Base-by-base conservation (phyloP, 495 filamentous ascomycete species). In the Penicillium ucsense region DNA sequence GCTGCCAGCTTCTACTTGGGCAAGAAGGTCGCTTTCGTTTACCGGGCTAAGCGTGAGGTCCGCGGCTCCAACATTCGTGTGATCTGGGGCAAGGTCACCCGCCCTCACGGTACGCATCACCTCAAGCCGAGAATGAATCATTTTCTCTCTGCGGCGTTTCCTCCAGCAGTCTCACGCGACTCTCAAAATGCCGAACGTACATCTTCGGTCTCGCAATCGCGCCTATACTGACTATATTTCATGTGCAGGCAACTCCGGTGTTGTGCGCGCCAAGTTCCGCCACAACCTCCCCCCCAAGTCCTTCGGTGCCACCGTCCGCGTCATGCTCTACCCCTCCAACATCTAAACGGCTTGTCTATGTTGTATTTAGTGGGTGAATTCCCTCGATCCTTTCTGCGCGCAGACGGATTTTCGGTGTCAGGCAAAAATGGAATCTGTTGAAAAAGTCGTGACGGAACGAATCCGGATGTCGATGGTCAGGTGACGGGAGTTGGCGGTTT, bases 1-100 rank as follows among this genome's bases (percentile, higher is more conserved):
- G 88, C 84, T 63, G 92, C 92, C 66, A 83, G 78, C 70, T 91
- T 90, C 79, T 90, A 89, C 75, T 75, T 86, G 45, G 91, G 92
- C 77, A 96, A 98, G 82, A 88, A 85, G 73, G 80, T 95, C 65
- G 91, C 91, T 60, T 97, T 88, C 70, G 89, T 98, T 70, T 97
- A 97, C 78, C 86, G 89, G 56, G 92, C 83, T 51, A 82, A 86
- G 75, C 84, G 80, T 73, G 89, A 94, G 77, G 76, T 90, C 59
- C 87, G 88, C 60, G 92, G 92, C 65, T 88, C 89, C 67, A 95
- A 97, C 81, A 89, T 97, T 71, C 78, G 90, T 65, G 90, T 96
- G 53, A 97, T 97, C 75, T 98, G 94, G 92, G 94, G 94, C 73
- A 97, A 95, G 79, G 81, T 97, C 63, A 95, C 89, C 62, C 80